Conservation (phyloP, 148 eudicot species). For the Suaeda aralocaspica region DNA sequence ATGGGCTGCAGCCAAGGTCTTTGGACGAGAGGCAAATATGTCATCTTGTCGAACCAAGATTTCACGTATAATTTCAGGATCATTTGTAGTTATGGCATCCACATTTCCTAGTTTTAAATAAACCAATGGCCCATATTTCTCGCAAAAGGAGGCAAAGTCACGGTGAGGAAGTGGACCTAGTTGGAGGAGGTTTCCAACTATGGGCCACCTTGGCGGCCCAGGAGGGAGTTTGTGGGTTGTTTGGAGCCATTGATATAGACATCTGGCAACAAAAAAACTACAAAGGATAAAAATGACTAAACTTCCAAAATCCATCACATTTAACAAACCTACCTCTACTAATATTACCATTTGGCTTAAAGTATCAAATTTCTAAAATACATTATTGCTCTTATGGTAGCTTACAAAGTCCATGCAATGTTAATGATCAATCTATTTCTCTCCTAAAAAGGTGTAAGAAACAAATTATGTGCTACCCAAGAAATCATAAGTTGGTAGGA, state of each 20-base stretch:
- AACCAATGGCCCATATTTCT: constrained; percentile 77
- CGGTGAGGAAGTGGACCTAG: constrained; percentile 74
- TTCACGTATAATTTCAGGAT: constrained; percentile 72
- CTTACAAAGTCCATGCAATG: constrained; percentile 16
- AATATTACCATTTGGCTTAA: neutral
- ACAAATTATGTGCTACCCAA: constrained; percentile 15
- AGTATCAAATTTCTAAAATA: neutral
- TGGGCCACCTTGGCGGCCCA: constrained; percentile 82
- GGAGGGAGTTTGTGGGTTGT: constrained; percentile 54
- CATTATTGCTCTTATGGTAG: neutral
- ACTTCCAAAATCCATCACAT: constrained; percentile 32
- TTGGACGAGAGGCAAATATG: constrained; percentile 78
- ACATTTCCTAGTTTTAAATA: constrained; percentile 74
- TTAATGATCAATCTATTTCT: constrained; percentile 20
- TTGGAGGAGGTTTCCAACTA: constrained; percentile 89
- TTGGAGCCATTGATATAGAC: constrained; percentile 30
- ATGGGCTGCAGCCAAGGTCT: constrained; percentile 74
- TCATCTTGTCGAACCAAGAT: constrained; percentile 76
- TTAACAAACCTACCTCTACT: neutral
- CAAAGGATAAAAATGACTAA: constrained; percentile 34
- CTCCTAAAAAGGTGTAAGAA: constrained; percentile 4
- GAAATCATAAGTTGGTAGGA: constrained; percentile 11
- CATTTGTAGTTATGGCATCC: constrained; percentile 88
- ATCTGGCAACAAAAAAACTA: constrained; percentile 25
- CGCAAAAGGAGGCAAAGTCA: constrained; percentile 72